These are phyloP conservation scores for Salicornia ramosissima DNA, from an alignment of 148 eudicot species.

Conservation along the genomic window DNA sequence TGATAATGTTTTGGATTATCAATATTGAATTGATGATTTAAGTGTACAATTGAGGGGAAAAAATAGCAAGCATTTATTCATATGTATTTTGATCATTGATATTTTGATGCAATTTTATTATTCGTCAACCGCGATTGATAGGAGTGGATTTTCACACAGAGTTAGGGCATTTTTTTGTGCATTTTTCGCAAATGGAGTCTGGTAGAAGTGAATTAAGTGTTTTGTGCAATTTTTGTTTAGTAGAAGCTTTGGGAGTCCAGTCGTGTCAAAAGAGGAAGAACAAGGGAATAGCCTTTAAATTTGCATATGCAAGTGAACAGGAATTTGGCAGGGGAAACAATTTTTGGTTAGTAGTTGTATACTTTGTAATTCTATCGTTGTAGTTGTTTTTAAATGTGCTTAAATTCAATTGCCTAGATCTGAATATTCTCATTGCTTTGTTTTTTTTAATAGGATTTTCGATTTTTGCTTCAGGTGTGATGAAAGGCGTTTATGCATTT, in stretches of 20 bases:
- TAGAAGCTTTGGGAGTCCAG: not conserved
- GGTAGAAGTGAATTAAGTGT: too few relatives aligned
- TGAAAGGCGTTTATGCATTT: conserved; percentile 3
- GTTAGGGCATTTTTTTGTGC: too few relatives aligned
- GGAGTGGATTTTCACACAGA: too few relatives aligned
- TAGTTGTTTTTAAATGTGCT: too few relatives aligned
- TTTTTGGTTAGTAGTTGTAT: too few relatives aligned
- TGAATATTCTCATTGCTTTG: not conserved
- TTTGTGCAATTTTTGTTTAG: not conserved
- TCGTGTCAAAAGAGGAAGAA: not conserved
- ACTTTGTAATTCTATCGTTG: too few relatives aligned
- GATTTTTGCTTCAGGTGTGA: conserved; percentile 19
- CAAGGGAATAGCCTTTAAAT: not conserved
- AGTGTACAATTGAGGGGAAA: not conserved
- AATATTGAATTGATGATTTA: not conserved
- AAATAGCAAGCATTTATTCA: too few relatives aligned
- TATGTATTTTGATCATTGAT: too few relatives aligned
- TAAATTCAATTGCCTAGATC: not conserved
- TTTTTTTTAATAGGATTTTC: not conserved
- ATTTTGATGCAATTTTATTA: too few relatives aligned
- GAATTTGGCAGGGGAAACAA: not conserved
- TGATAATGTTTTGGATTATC: not conserved
- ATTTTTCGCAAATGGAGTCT: too few relatives aligned
- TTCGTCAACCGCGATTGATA: too few relatives aligned
- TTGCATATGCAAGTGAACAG: not conserved